These are phyloP conservation scores for Sapria himalayana DNA, from an alignment of 345 rosid genomes.

Conservation along the genomic window DNA sequence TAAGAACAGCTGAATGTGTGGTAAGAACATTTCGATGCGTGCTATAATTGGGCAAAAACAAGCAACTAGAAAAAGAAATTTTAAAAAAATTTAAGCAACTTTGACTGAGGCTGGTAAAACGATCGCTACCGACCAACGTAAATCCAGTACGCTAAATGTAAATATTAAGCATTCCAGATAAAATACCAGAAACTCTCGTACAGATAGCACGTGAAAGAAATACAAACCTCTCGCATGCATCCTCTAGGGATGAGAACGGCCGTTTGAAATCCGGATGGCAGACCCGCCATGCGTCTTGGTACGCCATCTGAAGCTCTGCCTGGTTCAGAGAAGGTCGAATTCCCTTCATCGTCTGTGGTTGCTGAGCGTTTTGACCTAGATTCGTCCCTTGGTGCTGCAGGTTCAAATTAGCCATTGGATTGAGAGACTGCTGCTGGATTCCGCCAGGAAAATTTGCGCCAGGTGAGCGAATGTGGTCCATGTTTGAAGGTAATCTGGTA, in stretches of 20 bases:
- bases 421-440: slow-evolving; percentile 21
- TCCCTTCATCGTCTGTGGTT: slow-evolving; percentile 37
- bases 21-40: too few relatives aligned
- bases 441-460: slow-evolving; percentile 28
- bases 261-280: slow-evolving; percentile 79
- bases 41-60: too few relatives aligned
- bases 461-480: slow-evolving; percentile 51
- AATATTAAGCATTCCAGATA: too few relatives aligned
- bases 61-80: too few relatives aligned
- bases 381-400: slow-evolving; percentile 13
- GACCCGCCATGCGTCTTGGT: slow-evolving; percentile 89
- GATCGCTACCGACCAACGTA: too few relatives aligned
- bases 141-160: too few relatives aligned
- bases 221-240: slow-evolving; percentile 85
- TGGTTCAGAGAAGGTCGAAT: slow-evolving; percentile 42
- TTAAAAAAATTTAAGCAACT: too few relatives aligned
- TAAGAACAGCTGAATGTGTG: too few relatives aligned
- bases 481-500: slow-evolving; percentile 84
- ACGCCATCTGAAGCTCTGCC: slow-evolving; percentile 69
- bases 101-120: too few relatives aligned
- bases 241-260: slow-evolving; percentile 70
- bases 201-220: too few relatives aligned
- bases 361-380: slow-evolving; percentile 15
- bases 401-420: slow-evolving; percentile 6
- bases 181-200: too few relatives aligned